These are phyloP conservation scores for Gossypium rotundifolium DNA, from an alignment of 345 rosid genomes.

Conservation along the genomic window DNA sequence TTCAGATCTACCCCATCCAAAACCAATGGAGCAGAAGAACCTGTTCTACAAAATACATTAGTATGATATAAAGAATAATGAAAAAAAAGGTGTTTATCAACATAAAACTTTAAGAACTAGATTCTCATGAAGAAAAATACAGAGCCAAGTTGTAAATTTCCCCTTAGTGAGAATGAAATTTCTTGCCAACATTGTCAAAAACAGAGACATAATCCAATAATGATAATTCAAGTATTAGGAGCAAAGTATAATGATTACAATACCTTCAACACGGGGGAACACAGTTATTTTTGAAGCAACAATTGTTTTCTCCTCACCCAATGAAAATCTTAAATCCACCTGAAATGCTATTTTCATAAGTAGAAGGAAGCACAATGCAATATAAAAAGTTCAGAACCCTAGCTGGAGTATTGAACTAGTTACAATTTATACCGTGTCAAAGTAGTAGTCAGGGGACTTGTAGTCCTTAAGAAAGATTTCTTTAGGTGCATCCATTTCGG, in stretches of 20 bases:
- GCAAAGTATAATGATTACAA: not conserved
- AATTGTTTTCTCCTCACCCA: constrained; percentile 95
- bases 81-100: not conserved
- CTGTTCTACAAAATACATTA: constrained; percentile 32
- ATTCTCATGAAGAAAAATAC: not conserved
- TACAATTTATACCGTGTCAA: constrained; percentile 54
- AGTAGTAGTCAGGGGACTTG: constrained; percentile 86
- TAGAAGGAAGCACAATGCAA: constrained; percentile 12
- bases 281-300: constrained; percentile 80
- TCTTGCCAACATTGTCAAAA: not conserved
- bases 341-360: constrained; percentile 23
- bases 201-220: not conserved
- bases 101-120: not conserved
- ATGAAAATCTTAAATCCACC: constrained; percentile 77
- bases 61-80: constrained; percentile 4
- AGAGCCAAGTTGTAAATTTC: not conserved
- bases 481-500: constrained; percentile 78
- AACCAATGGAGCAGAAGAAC: constrained; percentile 67
- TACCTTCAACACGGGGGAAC: constrained; percentile 79
- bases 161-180: not conserved
- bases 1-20: constrained; percentile 80
- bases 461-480: constrained; percentile 94
- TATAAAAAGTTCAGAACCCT: not conserved
- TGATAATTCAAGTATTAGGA: not conserved
- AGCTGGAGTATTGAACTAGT: not conserved